Evolutionary conservation across 306 rosid genomes (phyloP).

Genomic region (Potentilla sterilis): DNA sequence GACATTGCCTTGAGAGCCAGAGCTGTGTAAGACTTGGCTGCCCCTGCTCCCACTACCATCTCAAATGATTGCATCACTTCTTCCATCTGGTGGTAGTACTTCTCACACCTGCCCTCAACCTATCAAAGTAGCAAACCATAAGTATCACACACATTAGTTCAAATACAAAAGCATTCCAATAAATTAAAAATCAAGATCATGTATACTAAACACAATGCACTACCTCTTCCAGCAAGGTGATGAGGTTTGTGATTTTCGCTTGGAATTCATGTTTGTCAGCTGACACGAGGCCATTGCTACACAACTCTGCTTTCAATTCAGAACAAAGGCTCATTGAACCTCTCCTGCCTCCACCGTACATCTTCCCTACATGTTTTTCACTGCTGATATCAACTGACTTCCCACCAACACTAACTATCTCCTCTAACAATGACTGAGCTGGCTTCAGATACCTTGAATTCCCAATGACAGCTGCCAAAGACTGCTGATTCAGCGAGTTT

Average conservation of each 20-base stretch:
- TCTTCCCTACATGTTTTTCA: constrained; percentile 46
- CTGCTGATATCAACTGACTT: constrained; percentile 46
- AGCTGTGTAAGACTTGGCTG: constrained; percentile 73
- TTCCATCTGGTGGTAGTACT: constrained; percentile 76
- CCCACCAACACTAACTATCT: constrained; percentile 59
- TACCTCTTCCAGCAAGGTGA: constrained; percentile 69
- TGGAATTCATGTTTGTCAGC: constrained; percentile 65
- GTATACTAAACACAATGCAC: constrained; percentile 4
- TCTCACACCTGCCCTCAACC: constrained; percentile 72
- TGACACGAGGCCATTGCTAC: constrained; percentile 45
- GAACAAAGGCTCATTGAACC: constrained; percentile 47
- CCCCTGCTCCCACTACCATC: constrained; percentile 62
- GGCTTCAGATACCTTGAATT: constrained; percentile 69
- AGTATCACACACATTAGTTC: neutral
- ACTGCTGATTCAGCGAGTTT: constrained; percentile 41
- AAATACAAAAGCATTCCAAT: neutral
- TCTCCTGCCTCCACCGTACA: constrained; percentile 50
- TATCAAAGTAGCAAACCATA: constrained; percentile 22
- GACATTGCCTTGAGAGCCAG: constrained; percentile 87
- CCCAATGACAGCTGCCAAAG: constrained; percentile 43
- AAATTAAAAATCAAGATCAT: constrained; percentile 7
- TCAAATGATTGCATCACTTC: constrained; percentile 65
- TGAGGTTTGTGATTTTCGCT: constrained; percentile 51
- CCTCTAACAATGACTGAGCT: constrained; percentile 62
- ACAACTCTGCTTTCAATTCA: constrained; percentile 55